Conservation (phyloP, 192 early-diverging fungal genomes). For the Entomortierella lignicola region DNA sequence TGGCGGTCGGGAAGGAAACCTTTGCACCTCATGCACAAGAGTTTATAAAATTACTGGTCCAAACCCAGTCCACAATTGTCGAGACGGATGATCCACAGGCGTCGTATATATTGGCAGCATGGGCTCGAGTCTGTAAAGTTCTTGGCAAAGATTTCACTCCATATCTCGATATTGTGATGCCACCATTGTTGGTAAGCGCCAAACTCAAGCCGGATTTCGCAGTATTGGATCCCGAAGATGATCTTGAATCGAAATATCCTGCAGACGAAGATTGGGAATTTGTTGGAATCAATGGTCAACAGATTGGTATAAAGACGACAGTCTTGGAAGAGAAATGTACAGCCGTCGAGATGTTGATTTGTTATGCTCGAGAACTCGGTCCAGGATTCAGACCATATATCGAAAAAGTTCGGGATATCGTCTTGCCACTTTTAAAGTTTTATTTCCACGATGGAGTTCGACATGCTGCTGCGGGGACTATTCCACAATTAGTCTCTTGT, state of each 20-base stretch:
- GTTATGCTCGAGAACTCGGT: constrained; percentile 93
- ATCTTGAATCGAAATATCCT: constrained; percentile 85
- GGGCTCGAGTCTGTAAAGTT: constrained; percentile 97
- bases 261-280: constrained; percentile 99
- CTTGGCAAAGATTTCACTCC: constrained; percentile 94
- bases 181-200: constrained; percentile 87
- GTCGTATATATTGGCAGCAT: constrained; percentile 91
- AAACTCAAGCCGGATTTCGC: constrained; percentile 92
- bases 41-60: constrained; percentile 83
- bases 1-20: constrained; percentile 91
- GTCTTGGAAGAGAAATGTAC: constrained; percentile 97
- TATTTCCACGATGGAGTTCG: constrained; percentile 98
- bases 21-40: constrained; percentile 83
- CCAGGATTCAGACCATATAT: constrained; percentile 89
- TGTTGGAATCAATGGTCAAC: constrained; percentile 87
- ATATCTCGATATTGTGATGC: constrained; percentile 90
- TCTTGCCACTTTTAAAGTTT: constrained; percentile 91
- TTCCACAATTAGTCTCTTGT: constrained; percentile 82
- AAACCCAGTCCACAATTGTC: constrained; percentile 78
- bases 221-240: constrained; percentile 83
- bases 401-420: constrained; percentile 83
- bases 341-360: constrained; percentile 96
- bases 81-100: constrained; percentile 94
- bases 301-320: constrained; percentile 94
- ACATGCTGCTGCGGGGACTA: constrained; percentile 80